A percentile compares a stretch with the other conserved stretches of the same genome.
These are phyloP conservation scores for Botryosphaeria dothidea DNA, from an alignment of 2,329 filamentous ascomycete genomes.

Conservation along the genomic window DNA sequence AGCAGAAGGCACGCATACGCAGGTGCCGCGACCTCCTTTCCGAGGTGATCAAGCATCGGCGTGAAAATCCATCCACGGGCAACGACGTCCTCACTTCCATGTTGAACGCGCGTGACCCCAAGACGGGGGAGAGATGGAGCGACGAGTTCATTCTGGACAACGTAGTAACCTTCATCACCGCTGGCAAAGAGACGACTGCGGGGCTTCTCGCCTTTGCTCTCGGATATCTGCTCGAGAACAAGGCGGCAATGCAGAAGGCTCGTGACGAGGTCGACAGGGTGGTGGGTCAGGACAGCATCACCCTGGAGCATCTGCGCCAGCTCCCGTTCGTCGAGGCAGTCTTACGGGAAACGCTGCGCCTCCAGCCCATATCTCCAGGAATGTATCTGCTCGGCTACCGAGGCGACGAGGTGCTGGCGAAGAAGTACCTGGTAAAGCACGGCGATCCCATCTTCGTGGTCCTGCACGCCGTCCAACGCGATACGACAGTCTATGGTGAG, in stretches of 20 bases:
- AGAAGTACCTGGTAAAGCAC: not conserved
- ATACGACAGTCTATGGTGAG: not conserved
- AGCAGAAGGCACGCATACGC: too few relatives aligned
- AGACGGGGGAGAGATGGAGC: constrained; percentile 65
- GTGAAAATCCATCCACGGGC: not conserved
- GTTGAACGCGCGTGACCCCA: constrained; percentile 66
- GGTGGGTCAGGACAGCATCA: constrained; percentile 59
- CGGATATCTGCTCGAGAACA: constrained; percentile 65
- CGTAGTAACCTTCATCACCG: constrained; percentile 66
- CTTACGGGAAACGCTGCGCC: constrained; percentile 65
- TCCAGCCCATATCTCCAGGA: constrained; percentile 31
- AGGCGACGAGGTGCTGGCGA: constrained; percentile 50
- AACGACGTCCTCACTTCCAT: constrained; percentile 68
- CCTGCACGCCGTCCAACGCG: not conserved
- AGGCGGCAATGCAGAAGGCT: constrained; percentile 59
- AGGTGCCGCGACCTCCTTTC: too few relatives aligned
- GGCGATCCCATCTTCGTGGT: not conserved
- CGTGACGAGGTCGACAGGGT: constrained; percentile 69
- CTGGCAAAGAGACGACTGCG: constrained; percentile 69
- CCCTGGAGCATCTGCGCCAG: constrained; percentile 62
- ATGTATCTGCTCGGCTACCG: not conserved
- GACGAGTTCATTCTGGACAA: constrained; percentile 68
- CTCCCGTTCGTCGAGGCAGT: constrained; percentile 68
- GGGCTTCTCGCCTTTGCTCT: constrained; percentile 67
- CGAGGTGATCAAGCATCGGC: not conserved